Evolutionary conservation across 257 asterid species (phyloP), one percentile per base, ranked within the genome.

Genomic region (Solanum verrucosum): DNA sequence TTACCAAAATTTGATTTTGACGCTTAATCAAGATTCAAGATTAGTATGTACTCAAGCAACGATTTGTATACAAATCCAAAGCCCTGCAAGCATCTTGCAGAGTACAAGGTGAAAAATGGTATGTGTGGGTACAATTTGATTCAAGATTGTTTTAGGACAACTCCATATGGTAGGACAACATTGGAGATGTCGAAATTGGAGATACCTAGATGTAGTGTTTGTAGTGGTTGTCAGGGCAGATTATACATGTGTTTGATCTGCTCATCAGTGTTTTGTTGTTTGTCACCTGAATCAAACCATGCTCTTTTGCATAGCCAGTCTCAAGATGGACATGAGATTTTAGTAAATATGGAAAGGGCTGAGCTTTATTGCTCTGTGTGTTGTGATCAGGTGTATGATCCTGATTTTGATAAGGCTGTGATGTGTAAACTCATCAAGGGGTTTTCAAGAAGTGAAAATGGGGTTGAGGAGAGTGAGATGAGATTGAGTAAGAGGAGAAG

Each of bases 291-390:
- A 89, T 91, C 95, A 73, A 90, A 91, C 73, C 96, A 93, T 59
- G 75, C 92, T 88, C 90, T 90, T 89, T 84, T 90, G 88, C 98
- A 93, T 83, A 84, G 91, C 74, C 92, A 92, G 89, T 91, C 93
- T 89, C 87, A 56, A 67, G 40, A 7, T 81, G 94, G 93, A 7
- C 98, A 94, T 90, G 96, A 92, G 89, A 88, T 95, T 87, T 92
- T 90, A 67, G 94, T 95, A 74, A 98, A 95, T 87, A 91, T 95
- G 73, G 93, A 89, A 70, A 93, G 97, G 46, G 94, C 93, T 4
- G 98, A 96, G 92, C 98, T 96, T 37, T 95, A 90, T 89, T 96
- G 98, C 91, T 91, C 92, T 89, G 84, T 90, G 81, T 96, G 99
- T 89, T 31, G 87, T 20, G 99, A 96, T 87, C 99, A 96, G 85